A percentile compares a stretch with the other conserved stretches of the same genome.
Evolutionary conservation across 768 basidiomycete genomes (phyloP).

Genomic region (Tulasnella sp.): DNA sequence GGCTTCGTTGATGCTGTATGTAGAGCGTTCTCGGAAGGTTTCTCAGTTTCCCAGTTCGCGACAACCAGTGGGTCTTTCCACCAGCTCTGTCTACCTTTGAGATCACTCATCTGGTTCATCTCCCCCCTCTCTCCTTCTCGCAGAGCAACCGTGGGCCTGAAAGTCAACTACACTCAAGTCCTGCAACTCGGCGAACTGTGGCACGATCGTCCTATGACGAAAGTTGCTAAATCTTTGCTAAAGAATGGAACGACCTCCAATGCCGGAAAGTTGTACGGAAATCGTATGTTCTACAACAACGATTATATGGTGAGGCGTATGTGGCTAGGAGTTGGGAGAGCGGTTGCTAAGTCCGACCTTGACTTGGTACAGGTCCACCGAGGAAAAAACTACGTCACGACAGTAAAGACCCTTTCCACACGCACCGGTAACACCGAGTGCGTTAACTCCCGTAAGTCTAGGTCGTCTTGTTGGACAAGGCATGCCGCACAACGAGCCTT

Average conservation of each 20-base stretch:
- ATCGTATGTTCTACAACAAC: constrained; percentile 60
- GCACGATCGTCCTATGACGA: constrained; percentile 43
- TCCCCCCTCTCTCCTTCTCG: not conserved
- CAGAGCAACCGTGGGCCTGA: constrained; percentile 56
- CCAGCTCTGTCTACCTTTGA: not conserved
- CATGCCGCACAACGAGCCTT: not conserved
- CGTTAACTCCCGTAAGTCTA: constrained; percentile 39
- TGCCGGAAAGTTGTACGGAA: constrained; percentile 52
- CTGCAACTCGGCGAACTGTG: constrained; percentile 50
- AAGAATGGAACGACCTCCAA: constrained; percentile 46
- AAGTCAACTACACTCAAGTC: constrained; percentile 53
- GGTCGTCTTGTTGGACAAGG: not conserved
- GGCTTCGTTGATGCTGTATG: constrained; percentile 19
- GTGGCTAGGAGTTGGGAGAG: not conserved
- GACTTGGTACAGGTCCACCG: constrained; percentile 55
- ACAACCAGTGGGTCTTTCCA: constrained; percentile 42
- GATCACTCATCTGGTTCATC: not conserved
- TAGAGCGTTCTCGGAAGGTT: constrained; percentile 63
- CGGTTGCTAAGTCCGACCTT: not conserved
- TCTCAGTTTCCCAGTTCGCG: constrained; percentile 58
- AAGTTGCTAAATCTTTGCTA: constrained; percentile 43
- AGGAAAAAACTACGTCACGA: constrained; percentile 55
- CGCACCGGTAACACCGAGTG: constrained; percentile 62
- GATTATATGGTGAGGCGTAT: constrained; percentile 61
- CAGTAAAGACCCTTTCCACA: constrained; percentile 59